phyloP scores from a whole-genome alignment of 306 rosid species.

The Betula pendula region DNA sequence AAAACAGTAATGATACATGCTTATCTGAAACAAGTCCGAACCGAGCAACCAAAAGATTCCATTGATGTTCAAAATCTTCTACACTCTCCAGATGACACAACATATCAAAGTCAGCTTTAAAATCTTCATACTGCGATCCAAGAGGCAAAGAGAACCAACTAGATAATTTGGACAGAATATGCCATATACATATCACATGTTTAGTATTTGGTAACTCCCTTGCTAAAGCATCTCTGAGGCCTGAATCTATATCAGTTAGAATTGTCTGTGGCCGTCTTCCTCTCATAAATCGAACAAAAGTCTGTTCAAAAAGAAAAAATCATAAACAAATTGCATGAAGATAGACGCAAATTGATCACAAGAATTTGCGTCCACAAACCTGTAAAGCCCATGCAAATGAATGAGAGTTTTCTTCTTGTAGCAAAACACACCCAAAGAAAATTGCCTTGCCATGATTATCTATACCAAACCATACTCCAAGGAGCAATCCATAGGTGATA shows the following conservation, averaged over 20 bases:
- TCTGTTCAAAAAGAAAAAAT: constrained; percentile 52
- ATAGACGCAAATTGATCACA: constrained; percentile 39
- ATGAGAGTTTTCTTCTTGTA: constrained; percentile 61
- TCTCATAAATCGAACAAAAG: constrained; percentile 61
- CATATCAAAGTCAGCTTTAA: constrained; percentile 58
- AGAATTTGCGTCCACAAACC: constrained; percentile 50
- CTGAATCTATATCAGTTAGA: constrained; percentile 58
- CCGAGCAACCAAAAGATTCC: constrained; percentile 53
- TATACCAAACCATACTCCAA: constrained; percentile 64
- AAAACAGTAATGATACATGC: constrained; percentile 50
- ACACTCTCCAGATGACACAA: constrained; percentile 56
- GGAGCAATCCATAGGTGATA: constrained; percentile 55
- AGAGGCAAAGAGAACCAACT: constrained; percentile 61
- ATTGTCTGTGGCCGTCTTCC: constrained; percentile 62
- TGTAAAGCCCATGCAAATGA: constrained; percentile 64
- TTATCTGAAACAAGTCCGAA: constrained; percentile 60
- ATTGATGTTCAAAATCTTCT: constrained; percentile 63
- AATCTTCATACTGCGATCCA: constrained; percentile 48
- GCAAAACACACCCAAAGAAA: constrained; percentile 50
- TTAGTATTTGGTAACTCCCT: constrained; percentile 55
- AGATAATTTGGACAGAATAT: constrained; percentile 56
- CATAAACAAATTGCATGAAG: constrained; percentile 19
- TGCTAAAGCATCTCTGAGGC: constrained; percentile 56
- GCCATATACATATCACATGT: constrained; percentile 56
- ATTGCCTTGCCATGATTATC: constrained; percentile 58